Conservation (phyloP, 352 stramenopile genomes). For the Pythium sukuiense region DNA sequence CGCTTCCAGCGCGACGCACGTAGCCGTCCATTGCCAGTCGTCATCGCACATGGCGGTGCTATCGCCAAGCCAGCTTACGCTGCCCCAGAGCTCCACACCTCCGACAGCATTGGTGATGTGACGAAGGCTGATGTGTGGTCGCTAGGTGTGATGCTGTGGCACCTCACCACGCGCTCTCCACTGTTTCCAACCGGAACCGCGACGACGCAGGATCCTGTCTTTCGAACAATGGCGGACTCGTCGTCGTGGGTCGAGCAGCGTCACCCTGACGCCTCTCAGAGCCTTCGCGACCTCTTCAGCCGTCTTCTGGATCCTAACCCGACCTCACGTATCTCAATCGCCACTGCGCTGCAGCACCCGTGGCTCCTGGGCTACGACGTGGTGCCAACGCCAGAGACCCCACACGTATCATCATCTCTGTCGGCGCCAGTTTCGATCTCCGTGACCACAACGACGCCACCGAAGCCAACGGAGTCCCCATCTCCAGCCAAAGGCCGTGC, state of each 20-base stretch:
- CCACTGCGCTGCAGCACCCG: constrained; percentile 49
- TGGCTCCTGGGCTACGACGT: constrained; percentile 31
- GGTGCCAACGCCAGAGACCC: background rate
- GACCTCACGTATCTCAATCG: constrained; percentile 46
- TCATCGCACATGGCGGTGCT: background rate
- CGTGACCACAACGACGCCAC: background rate
- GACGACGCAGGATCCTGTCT: constrained; percentile 48
- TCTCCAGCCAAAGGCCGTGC: constrained; percentile 25
- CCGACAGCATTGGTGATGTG: constrained; percentile 36
- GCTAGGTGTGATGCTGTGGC: constrained; percentile 70
- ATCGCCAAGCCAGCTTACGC: constrained; percentile 69
- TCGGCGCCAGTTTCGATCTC: background rate
- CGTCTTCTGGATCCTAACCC: constrained; percentile 52
- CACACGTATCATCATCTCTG: background rate
- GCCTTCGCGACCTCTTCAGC: constrained; percentile 44
- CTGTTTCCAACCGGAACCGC: constrained; percentile 41
- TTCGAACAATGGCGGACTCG: constrained; percentile 35
- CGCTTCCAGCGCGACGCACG: constrained; percentile 28
- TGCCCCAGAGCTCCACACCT: constrained; percentile 50
- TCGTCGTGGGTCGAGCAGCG: constrained; percentile 6
- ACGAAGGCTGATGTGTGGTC: constrained; percentile 69
- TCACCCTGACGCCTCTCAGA: constrained; percentile 26
- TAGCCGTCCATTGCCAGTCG: constrained; percentile 31
- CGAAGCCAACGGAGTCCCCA: constrained; percentile 17
- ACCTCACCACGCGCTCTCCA: constrained; percentile 60